Evolutionary conservation across 345 rosid genomes (phyloP).

Genomic region (Eucalyptus microcorys): DNA sequence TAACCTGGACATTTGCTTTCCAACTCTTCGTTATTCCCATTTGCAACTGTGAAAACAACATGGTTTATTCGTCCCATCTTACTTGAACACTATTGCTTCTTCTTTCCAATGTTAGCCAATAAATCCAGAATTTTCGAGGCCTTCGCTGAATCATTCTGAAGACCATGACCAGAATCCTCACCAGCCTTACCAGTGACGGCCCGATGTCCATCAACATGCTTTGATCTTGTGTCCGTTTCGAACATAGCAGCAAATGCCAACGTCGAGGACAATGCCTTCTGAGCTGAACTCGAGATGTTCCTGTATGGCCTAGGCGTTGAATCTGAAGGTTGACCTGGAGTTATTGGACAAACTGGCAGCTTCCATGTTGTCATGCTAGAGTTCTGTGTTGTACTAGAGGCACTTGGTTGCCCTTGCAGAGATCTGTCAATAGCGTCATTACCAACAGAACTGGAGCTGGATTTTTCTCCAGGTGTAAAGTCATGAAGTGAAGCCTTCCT

Average conservation of each 20-base stretch:
- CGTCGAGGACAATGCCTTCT: conserved; percentile 40
- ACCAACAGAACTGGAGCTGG: conserved; percentile 1
- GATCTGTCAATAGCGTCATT: neutral
- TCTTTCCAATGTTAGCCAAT: conserved; percentile 28
- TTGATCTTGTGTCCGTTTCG: conserved; percentile 29
- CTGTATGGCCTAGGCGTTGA: neutral
- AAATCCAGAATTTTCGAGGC: conserved; percentile 45
- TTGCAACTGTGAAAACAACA: neutral
- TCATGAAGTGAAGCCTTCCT: neutral
- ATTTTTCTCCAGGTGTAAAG: neutral
- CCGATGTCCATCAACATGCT: conserved; percentile 5
- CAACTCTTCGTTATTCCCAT: neutral
- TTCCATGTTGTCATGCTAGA: neutral
- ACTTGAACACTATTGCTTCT: neutral
- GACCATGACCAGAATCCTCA: neutral
- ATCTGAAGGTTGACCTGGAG: conserved; percentile 15
- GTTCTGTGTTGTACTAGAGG: neutral
- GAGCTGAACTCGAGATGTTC: conserved; percentile 24
- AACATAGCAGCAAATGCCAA: conserved; percentile 50
- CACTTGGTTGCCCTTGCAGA: conserved; percentile 3
- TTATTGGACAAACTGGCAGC: conserved; percentile 2
- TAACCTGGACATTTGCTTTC: neutral
- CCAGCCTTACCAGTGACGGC: neutral
- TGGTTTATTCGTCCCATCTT: neutral
- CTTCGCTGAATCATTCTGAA: conserved; percentile 16